Conservation (phyloP, 1,284 basidiomycete genomes). For the Rhizopogon parksii region DNA sequence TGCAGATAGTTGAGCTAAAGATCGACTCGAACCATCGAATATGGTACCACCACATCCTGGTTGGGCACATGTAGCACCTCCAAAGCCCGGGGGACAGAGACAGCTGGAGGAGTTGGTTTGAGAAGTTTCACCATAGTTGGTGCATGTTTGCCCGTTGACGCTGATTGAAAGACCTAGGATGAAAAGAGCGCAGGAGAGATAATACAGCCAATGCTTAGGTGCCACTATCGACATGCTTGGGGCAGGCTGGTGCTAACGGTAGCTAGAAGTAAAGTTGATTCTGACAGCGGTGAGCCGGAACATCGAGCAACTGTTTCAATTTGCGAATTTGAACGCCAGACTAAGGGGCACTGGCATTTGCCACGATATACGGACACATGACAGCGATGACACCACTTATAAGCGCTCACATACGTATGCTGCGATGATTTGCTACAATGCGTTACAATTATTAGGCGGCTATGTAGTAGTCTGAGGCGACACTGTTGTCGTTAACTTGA, state of each 20-base stretch:
- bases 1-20: slow-evolving; percentile 34
- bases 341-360: too few relatives aligned
- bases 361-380: too few relatives aligned
- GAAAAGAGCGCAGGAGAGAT: neutral
- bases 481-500: too few relatives aligned
- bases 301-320: neutral
- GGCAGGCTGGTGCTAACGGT: too few relatives aligned
- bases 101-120: slow-evolving; percentile 47
- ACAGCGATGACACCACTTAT: too few relatives aligned
- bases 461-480: too few relatives aligned
- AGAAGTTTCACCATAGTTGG: slow-evolving; percentile 54
- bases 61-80: slow-evolving; percentile 60
- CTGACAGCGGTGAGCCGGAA: too few relatives aligned
- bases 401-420: too few relatives aligned
- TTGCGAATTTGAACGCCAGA: too few relatives aligned
- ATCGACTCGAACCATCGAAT: slow-evolving; percentile 59
- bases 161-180: slow-evolving; percentile 8
- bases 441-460: too few relatives aligned
- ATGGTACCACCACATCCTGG: slow-evolving; percentile 74
- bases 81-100: slow-evolving; percentile 72
- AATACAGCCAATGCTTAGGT: neutral
- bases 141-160: slow-evolving; percentile 47
- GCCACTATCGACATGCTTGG: neutral
- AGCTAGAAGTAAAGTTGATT: too few relatives aligned
- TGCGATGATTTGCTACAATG: too few relatives aligned